phyloP scores from a whole-genome alignment of 345 rosid genomes.

The Euphorbia lathyris region DNA sequence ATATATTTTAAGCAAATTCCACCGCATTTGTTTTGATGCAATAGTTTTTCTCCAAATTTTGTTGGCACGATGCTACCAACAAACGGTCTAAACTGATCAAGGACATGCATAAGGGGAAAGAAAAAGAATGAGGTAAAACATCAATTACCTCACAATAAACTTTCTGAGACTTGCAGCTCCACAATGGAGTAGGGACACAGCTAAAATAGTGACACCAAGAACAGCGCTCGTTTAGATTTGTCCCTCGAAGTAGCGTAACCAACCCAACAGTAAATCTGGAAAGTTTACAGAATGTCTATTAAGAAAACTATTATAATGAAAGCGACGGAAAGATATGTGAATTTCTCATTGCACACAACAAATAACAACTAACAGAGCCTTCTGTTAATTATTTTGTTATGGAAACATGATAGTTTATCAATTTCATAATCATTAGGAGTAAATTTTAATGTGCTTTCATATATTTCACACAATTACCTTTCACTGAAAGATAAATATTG shows the following conservation, averaged over 20 bases:
- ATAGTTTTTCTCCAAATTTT: background rate
- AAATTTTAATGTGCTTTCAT: background rate
- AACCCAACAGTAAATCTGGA: conserved; percentile 28
- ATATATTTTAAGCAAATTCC: background rate
- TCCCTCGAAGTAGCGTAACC: conserved; percentile 18
- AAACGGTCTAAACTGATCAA: background rate
- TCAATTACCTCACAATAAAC: conserved; percentile 60
- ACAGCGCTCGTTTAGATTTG: conserved; percentile 13
- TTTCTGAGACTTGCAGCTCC: conserved; percentile 34
- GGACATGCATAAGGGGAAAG: background rate
- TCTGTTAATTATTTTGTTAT: background rate
- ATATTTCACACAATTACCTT: background rate
- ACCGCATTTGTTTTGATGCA: background rate
- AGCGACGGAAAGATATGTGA: background rate
- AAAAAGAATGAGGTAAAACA: background rate
- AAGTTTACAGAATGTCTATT: background rate
- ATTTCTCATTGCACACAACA: background rate
- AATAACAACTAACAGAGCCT: background rate
- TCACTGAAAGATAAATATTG: background rate
- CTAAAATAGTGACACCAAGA: conserved; percentile 25
- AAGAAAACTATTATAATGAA: background rate
- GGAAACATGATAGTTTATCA: background rate
- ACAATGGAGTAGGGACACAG: conserved; percentile 19
- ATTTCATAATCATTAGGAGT: background rate
- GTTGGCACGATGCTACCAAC: background rate